Base-by-base conservation (phyloP, 2,329 filamentous ascomycete species). In the Thielaviopsis cerberus region DNA sequence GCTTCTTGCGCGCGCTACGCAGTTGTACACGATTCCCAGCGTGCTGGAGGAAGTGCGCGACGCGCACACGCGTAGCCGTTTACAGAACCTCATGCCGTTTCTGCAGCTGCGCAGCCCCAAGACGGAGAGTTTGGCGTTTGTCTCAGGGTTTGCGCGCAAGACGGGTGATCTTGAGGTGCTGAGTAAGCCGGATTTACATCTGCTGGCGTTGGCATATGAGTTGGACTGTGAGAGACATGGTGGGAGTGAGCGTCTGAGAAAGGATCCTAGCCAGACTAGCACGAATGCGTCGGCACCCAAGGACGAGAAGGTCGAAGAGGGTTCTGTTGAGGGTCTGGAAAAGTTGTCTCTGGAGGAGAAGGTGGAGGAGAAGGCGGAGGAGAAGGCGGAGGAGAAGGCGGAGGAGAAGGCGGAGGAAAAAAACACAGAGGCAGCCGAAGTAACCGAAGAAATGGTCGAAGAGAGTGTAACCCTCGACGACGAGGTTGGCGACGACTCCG, bases 41-140 rank as follows among this genome's bases (percentile, higher is more conserved):
- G 88, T 98, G 58, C 75, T 97, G 27, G 78, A 82, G 55, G 92
- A 98, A 73, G 94, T 95, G 74, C 76, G 87, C 66, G 91, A 97
- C 73, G 80, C 82, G 53, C 83, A 83, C 55, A 92, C 92, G 17
- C 79, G 90, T 62, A 74, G 81, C 48, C 81, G 91, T 61, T 80
- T 97, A 57, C 83, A 97, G 66, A 94, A 86, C 0, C 85, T 87
- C 0, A 79, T 97, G 51, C 92, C 92, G 0, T 97, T 98, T 67
- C 68, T 97, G 55, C 89, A 80, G 51, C 71, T 94, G 57, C 79
- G 88, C 63, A 81, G 75, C 1, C 92, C 92, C 1, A 80, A 73
- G 1, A 81, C 87, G 0, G 82, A 82, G 53, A 96, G 88, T 64
- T 72, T 96, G 63, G 85, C 84, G 66, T 77, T 91, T 61, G 79